Evolutionary conservation across 176 grass and related monocot species (phyloP).

Genomic region (Paspalum vaginatum): DNA sequence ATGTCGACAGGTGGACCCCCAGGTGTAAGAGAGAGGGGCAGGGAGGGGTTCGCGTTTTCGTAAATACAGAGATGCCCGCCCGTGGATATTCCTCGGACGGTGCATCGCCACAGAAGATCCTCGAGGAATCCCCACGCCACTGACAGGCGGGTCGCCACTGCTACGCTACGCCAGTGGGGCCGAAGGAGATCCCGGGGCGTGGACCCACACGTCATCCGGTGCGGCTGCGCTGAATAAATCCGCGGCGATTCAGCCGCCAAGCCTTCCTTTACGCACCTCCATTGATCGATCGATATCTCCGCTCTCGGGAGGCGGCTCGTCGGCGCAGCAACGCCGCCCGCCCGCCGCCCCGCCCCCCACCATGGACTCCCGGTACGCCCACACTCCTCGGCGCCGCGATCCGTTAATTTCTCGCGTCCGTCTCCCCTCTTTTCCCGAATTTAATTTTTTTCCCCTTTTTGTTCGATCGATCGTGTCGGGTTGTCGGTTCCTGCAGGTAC

Average conservation of each 20-base stretch:
- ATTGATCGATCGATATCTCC: not conserved
- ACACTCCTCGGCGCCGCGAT: not conserved
- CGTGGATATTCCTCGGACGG: too few species aligned
- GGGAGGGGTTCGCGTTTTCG: too few species aligned
- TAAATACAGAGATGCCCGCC: too few species aligned
- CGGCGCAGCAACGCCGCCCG: too few species aligned
- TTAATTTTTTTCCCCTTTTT: not conserved
- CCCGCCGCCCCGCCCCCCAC: not conserved
- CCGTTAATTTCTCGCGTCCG: too few species aligned
- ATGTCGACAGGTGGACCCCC: too few species aligned
- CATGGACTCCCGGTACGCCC: slow-evolving; percentile 47
- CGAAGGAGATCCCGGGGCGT: rapidly evolving
- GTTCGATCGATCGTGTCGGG: not conserved
- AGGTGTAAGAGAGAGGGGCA: too few species aligned
- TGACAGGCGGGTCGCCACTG: too few species aligned
- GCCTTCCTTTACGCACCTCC: not conserved
- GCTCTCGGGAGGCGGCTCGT: too few species aligned
- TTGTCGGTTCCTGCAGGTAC: slow-evolving; percentile 31
- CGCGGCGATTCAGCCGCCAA: not conserved
- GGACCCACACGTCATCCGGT: not conserved
- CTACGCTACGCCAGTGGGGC: not conserved
- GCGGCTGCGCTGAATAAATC: not conserved
- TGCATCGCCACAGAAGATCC: too few species aligned
- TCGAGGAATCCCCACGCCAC: too few species aligned
- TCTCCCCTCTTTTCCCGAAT: not conserved